These are phyloP conservation scores for Trichoderma sp. DNA, from an alignment of 2,329 filamentous ascomycete genomes.

Conservation along the genomic window DNA sequence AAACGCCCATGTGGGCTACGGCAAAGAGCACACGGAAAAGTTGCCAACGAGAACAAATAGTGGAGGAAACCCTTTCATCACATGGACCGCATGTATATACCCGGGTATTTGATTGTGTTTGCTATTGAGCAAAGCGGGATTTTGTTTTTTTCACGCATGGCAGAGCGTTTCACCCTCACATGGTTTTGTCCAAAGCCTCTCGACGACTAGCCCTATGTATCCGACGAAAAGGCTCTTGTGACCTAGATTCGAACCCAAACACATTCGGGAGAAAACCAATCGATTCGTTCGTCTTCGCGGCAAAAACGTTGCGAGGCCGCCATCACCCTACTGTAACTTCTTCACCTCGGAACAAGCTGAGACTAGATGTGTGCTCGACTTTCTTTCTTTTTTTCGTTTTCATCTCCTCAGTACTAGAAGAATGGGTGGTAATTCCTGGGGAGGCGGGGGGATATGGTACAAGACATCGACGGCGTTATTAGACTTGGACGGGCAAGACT, in stretches of 20 bases:
- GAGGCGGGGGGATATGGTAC: background rate
- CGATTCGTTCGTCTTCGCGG: background rate
- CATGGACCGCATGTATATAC: constrained; percentile 7
- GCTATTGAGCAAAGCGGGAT: background rate
- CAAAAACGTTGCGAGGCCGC: background rate
- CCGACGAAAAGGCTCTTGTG: background rate
- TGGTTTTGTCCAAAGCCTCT: background rate
- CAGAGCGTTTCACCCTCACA: background rate
- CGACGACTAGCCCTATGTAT: background rate
- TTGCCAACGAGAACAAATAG: background rate
- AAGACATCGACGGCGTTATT: background rate
- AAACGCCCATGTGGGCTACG: background rate
- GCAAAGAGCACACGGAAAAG: background rate
- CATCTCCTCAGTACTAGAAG: background rate
- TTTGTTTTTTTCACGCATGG: background rate
- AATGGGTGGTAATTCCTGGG: background rate
- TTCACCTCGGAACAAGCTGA: background rate
- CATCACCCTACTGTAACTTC: background rate
- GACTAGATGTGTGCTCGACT: background rate
- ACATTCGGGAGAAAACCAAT: background rate
- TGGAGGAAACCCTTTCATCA: background rate
- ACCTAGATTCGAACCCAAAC: background rate
- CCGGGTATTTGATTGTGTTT: constrained; percentile 2
- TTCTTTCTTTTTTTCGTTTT: background rate
- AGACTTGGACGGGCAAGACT: background rate